Evolutionary conservation across 371 early-diverging fungal genomes (phyloP).

Genomic region (Blyttiomyces sp.): DNA sequence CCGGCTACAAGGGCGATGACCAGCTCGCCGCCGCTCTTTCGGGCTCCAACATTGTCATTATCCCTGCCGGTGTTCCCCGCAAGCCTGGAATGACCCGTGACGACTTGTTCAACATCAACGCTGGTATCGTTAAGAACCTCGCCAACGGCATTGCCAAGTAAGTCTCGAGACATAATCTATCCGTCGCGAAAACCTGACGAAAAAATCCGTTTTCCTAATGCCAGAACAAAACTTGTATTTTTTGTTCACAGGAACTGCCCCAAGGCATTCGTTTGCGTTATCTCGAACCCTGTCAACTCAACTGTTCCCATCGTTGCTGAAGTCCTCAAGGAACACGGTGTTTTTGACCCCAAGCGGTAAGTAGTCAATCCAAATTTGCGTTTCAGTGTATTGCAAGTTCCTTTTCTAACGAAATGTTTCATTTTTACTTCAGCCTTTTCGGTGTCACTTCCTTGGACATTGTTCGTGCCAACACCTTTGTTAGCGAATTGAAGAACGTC

Average conservation of each 20-base stretch:
- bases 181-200: too few species aligned
- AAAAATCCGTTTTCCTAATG: constrained; percentile 3
- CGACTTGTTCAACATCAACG: constrained; percentile 45
- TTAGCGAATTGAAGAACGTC: constrained; percentile 81
- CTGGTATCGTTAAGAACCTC: constrained; percentile 89
- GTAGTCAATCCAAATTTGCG: too few species aligned
- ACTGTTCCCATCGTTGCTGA: constrained; percentile 98
- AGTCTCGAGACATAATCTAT: too few species aligned
- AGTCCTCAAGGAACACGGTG: constrained; percentile 90
- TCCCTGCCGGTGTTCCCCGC: constrained; percentile 98
- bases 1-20: constrained; percentile 81
- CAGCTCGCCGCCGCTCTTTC: constrained; percentile 82
- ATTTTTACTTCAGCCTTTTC: too few species aligned
- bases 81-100: constrained; percentile 99
- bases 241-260: constrained; percentile 73
- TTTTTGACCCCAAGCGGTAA: constrained; percentile 89
- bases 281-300: constrained; percentile 99
- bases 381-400: too few species aligned
- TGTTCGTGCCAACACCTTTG: constrained; percentile 96
- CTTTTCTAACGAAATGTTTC: too few species aligned
- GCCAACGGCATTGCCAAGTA: constrained; percentile 74
- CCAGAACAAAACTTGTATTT: neutral
- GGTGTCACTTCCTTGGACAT: constrained; percentile 98
- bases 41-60: constrained; percentile 89
- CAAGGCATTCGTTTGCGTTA: constrained; percentile 92